Conservation (phyloP, 2,329 filamentous ascomycete genomes). For the Fusarium nanum region DNA sequence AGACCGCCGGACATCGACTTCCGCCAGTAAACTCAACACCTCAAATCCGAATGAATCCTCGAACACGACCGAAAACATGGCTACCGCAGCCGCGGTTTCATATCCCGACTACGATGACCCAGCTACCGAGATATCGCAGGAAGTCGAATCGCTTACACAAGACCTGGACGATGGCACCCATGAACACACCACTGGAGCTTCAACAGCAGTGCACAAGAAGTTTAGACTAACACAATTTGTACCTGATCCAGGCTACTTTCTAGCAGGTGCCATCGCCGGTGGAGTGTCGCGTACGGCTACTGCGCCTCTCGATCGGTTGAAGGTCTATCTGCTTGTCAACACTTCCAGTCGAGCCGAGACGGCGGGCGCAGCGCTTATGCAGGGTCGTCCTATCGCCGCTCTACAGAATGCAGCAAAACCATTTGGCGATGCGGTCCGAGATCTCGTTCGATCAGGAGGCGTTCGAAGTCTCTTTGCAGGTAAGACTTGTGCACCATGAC, state of each 20-base stretch:
- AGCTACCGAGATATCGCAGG: slow-evolving; percentile 42
- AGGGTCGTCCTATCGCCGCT: slow-evolving; percentile 74
- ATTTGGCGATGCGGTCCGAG: slow-evolving; percentile 77
- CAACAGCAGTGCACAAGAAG: slow-evolving; percentile 55
- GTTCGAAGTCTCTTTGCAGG: slow-evolving; percentile 92
- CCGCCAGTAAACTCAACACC: slow-evolving; percentile 11
- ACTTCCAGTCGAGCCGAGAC: slow-evolving; percentile 66
- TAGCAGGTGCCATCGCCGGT: slow-evolving; percentile 94
- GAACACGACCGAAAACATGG: slow-evolving; percentile 34
- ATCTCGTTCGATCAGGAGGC: slow-evolving; percentile 87
- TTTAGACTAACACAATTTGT: slow-evolving; percentile 73
- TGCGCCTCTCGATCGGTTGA: slow-evolving; percentile 94
- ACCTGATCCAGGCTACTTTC: slow-evolving; percentile 95
- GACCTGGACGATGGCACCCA: slow-evolving; percentile 53
- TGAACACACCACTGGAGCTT: slow-evolving; percentile 50
- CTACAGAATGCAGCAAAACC: slow-evolving; percentile 75
- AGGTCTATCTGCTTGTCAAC: slow-evolving; percentile 96
- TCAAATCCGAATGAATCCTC: slow-evolving; percentile 32
- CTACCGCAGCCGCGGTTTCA: slow-evolving; percentile 31
- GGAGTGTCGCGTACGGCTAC: slow-evolving; percentile 95
- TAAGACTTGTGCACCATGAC: slow-evolving; percentile 57
- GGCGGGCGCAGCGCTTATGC: slow-evolving; percentile 74
- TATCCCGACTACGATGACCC: slow-evolving; percentile 41
- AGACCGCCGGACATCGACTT: slow-evolving; percentile 37
- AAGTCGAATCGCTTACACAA: slow-evolving; percentile 38